A percentile compares a stretch with the other conserved stretches of the same genome.
Conservation (phyloP, 176 grass and related monocot species). For the Bromus sterilis region DNA sequence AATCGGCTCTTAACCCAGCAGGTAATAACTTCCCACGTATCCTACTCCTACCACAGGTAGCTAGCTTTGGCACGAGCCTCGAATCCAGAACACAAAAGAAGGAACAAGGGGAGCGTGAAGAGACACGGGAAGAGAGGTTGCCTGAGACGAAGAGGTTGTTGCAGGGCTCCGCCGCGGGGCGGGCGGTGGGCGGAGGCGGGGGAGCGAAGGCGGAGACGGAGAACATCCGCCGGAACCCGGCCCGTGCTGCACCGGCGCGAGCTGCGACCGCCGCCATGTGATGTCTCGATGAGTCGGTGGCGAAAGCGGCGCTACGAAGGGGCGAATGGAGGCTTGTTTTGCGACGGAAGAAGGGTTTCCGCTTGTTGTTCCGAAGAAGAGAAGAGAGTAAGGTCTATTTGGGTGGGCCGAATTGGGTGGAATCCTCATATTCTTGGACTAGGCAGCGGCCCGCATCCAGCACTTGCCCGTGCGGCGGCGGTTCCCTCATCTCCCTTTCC, state of each 20-base stretch:
- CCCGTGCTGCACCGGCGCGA: constrained; percentile 23
- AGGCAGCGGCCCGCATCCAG: too few species aligned
- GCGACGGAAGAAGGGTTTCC: constrained; percentile 15
- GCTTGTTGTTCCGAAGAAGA: neutral
- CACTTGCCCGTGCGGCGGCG: too few species aligned
- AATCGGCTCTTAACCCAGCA: neutral
- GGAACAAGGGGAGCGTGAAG: neutral
- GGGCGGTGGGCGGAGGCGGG: constrained; percentile 31
- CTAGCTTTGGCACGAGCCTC: neutral
- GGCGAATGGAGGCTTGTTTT: neutral
- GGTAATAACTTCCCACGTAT: neutral
- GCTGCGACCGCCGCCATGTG: constrained; percentile 30
- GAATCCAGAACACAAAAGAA: neutral
- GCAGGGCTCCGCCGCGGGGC: constrained; percentile 47
- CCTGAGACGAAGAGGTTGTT: constrained; percentile 85
- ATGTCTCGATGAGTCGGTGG: neutral
- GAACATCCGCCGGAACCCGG: constrained; percentile 54
- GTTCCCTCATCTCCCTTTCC: too few species aligned
- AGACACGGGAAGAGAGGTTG: neutral
- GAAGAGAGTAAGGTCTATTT: neutral
- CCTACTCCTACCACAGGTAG: neutral
- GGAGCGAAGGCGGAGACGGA: constrained; percentile 50
- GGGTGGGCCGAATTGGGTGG: neutral
- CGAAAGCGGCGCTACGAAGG: neutral
- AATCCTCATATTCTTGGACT: too few species aligned